These are phyloP conservation scores for Chlorella ohadii DNA, from an alignment of 139 green algal species.

Conservation along the genomic window DNA sequence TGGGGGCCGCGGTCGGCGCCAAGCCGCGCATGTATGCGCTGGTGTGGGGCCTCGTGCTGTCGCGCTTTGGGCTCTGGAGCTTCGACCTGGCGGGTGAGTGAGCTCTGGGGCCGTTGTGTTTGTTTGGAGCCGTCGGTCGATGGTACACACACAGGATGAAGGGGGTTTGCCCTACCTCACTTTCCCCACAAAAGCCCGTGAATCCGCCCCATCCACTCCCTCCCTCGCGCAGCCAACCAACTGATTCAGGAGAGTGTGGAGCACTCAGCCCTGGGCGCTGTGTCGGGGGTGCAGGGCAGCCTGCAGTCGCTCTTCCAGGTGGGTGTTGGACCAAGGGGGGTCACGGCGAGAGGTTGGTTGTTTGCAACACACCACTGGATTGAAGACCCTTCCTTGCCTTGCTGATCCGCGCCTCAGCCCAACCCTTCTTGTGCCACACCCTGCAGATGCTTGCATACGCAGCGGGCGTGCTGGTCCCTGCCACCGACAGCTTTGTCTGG, in stretches of 20 bases:
- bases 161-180: too few relatives aligned
- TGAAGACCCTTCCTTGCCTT: too few relatives aligned
- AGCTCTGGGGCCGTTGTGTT: too few relatives aligned
- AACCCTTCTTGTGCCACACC: background rate
- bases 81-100: constrained; percentile 73
- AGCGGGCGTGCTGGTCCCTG: constrained; percentile 44
- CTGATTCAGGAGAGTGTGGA: constrained; percentile 78
- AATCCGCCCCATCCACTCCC: too few relatives aligned
- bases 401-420: background rate
- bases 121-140: too few relatives aligned
- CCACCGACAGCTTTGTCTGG: constrained; percentile 54
- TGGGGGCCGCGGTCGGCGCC: constrained; percentile 11
- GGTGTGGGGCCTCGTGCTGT: constrained; percentile 71
- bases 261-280: constrained; percentile 52
- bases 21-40: constrained; percentile 43
- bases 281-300: constrained; percentile 81
- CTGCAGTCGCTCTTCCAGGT: constrained; percentile 72
- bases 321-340: too few relatives aligned
- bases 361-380: too few relatives aligned
- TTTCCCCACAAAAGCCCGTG: too few relatives aligned
- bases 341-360: too few relatives aligned
- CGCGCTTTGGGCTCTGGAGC: constrained; percentile 80
- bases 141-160: too few relatives aligned
- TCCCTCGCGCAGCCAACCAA: constrained; percentile 62
- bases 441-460: constrained; percentile 67